Percentiles rank a stretch among this genome's conserved stretches.
Evolutionary conservation across 2,329 filamentous ascomycete genomes (phyloP).

Genomic region (Endothia cerciana): DNA sequence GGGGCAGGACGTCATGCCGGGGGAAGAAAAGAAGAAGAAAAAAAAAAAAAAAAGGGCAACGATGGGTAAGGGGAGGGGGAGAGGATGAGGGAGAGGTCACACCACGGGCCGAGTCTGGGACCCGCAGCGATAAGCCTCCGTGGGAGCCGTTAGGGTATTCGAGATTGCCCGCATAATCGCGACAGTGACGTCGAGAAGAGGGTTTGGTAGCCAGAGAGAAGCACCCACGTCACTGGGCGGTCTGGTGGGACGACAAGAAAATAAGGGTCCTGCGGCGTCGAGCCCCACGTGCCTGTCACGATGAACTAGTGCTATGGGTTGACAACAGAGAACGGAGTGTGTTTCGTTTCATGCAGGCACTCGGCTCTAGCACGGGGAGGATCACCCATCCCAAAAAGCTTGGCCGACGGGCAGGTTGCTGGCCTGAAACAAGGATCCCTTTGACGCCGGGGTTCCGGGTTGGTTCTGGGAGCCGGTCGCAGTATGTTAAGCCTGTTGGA

Average conservation of each 20-base stretch:
- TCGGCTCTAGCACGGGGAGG: neutral
- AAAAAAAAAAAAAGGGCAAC: too few relatives aligned
- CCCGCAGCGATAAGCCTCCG: neutral
- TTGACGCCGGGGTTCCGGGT: neutral
- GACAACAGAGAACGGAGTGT: neutral
- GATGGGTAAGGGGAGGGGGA: too few relatives aligned
- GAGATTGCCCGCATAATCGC: neutral
- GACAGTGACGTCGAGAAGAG: neutral
- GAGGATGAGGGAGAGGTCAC: too few relatives aligned
- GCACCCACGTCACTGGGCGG: neutral
- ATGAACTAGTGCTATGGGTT: neutral
- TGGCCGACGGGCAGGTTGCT: neutral
- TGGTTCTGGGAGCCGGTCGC: neutral
- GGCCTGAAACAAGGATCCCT: conserved; percentile 4
- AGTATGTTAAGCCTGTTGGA: neutral
- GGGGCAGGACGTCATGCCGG: too few relatives aligned
- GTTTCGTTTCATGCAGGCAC: conserved; percentile 10
- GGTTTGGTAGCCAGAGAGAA: neutral
- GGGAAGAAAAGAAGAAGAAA: too few relatives aligned
- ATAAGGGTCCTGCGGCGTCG: neutral
- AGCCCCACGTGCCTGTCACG: neutral
- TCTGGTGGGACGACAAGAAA: neutral
- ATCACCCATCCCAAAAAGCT: too few relatives aligned
- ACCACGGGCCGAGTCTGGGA: neutral
- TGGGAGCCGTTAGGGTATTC: neutral